Base-by-base conservation (phyloP, 768 basidiomycete genomes). In the Psilocybe cyanescens region DNA sequence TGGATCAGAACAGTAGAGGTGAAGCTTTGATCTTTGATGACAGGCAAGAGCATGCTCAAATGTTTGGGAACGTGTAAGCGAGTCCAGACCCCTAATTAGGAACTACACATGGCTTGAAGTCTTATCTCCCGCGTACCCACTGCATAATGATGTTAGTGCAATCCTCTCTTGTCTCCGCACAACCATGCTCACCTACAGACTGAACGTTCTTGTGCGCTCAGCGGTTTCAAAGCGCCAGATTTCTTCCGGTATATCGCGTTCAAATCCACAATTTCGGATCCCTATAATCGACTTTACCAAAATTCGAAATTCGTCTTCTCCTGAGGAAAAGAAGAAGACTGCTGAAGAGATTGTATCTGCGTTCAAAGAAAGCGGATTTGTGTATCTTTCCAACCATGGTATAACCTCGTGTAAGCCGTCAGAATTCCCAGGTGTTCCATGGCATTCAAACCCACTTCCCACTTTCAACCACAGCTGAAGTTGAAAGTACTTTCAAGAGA, bases 261-360 rank as follows among this genome's bases (percentile, higher is more conserved):
- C 67, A 55, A 62, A 51, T 2, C 56, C 65, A 28, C 68, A 73
- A 28, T 88, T 90, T 69, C 77, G 76, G 35, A 92, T 94, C 56
- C 94, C 94, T 29, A 76, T 94, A 30, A 85, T 95, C 67, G 86
- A 94, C 77, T 94, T 95, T 65, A 79, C 84, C 66, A 86, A 83
- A 58, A 93, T 89, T 70, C 80, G 83, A 57, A 68, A 76, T 19
- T 80, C 86, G 1, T 68, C 75, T n/a, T 81, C 85, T 0, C 53
- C 68, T 1, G 73, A 77, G 12, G 87, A 91, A 68, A 90, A 86
- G 75, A 81, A 83, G 60, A 70, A 79, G 5, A 83, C 86, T 0
- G 91, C 94, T 2, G 76, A 83, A 48, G 82, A 87, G 64, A 82
- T 95, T 37, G 91, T 91, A 37, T 81, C 82, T 41, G 94, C 90